Conservation (phyloP, 257 asterid genomes). For the Nyctanthes arbortristis region DNA sequence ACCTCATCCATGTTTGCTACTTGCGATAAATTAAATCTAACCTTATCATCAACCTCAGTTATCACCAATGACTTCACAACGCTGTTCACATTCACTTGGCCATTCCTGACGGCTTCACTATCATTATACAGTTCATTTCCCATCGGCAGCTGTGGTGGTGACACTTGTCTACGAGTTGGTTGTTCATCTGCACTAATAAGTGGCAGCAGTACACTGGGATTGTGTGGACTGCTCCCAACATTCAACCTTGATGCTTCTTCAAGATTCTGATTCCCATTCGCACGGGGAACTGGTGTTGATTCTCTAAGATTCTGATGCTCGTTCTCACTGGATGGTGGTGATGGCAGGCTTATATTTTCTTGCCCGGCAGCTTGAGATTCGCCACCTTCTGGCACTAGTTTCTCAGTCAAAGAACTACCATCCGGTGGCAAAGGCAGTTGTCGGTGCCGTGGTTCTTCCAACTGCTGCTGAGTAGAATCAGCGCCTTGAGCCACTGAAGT, state of each 20-base stretch:
- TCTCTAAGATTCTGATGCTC: slow-evolving; percentile 16
- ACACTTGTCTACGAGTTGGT: slow-evolving; percentile 26
- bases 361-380: slow-evolving; percentile 4
- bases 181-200: slow-evolving; percentile 22
- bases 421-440: slow-evolving; percentile 11
- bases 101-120: neutral
- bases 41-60: slow-evolving; percentile 58
- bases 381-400: slow-evolving; percentile 16
- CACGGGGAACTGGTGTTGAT: neutral
- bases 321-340: neutral
- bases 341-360: slow-evolving; percentile 8
- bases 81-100: slow-evolving; percentile 21
- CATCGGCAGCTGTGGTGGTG: slow-evolving; percentile 4
- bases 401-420: slow-evolving; percentile 1
- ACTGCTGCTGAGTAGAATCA: slow-evolving; percentile 12
- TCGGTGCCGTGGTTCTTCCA: neutral
- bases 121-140: slow-evolving; percentile 20
- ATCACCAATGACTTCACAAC: slow-evolving; percentile 39
- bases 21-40: slow-evolving; percentile 53
- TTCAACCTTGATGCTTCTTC: neutral
- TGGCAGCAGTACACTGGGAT: slow-evolving; percentile 16
- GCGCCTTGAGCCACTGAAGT: slow-evolving; percentile 2
- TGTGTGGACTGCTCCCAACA: neutral
- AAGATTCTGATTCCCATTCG: slow-evolving; percentile 12
- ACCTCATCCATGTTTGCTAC: slow-evolving; percentile 49